Conservation (phyloP, 495 filamentous ascomycete species). For the Rusavskia elegans region DNA sequence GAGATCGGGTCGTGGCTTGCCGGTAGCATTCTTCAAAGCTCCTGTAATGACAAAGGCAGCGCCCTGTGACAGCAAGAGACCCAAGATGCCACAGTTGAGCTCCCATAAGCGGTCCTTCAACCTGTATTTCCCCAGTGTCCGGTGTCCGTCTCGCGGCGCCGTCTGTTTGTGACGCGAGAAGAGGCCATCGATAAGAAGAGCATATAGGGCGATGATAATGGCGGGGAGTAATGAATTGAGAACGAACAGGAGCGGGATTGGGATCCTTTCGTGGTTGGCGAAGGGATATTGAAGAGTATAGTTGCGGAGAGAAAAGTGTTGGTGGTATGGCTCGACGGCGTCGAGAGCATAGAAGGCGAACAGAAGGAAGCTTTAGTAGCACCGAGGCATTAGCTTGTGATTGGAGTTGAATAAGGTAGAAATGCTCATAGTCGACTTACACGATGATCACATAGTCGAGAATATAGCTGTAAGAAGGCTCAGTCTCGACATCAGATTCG, state of each 20-base stretch:
- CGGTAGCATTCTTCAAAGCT: conserved; percentile 71
- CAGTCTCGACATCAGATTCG: conserved; percentile 13
- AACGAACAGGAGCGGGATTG: conserved; percentile 37
- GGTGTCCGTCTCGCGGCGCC: conserved; percentile 17
- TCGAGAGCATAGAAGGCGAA: conserved; percentile 38
- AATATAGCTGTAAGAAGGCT: conserved; percentile 36
- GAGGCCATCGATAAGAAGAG: conserved; percentile 55
- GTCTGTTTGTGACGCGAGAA: conserved; percentile 40
- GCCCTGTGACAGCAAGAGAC: conserved; percentile 49
- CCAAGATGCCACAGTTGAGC: conserved; percentile 64
- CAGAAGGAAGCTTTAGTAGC: conserved; percentile 27
- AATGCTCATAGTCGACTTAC: conserved; percentile 21
- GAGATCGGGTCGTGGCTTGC: conserved; percentile 73
- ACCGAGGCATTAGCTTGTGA: conserved; percentile 26
- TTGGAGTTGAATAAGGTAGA: conserved; percentile 1
- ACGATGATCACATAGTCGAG: conserved; percentile 53
- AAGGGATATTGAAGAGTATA: conserved; percentile 56
- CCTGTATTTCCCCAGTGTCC: conserved; percentile 50
- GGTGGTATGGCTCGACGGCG: conserved; percentile 39
- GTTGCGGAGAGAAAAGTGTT: conserved; percentile 42
- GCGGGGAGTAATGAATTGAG: conserved; percentile 43
- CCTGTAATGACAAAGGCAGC: conserved; percentile 64
- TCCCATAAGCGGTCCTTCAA: conserved; percentile 59
- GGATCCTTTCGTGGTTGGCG: conserved; percentile 56
- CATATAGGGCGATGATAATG: conserved; percentile 52